Evolutionary conservation across 177 flowering plant genomes (phyloP).

Genomic region (Tripterygium wilfordii): DNA sequence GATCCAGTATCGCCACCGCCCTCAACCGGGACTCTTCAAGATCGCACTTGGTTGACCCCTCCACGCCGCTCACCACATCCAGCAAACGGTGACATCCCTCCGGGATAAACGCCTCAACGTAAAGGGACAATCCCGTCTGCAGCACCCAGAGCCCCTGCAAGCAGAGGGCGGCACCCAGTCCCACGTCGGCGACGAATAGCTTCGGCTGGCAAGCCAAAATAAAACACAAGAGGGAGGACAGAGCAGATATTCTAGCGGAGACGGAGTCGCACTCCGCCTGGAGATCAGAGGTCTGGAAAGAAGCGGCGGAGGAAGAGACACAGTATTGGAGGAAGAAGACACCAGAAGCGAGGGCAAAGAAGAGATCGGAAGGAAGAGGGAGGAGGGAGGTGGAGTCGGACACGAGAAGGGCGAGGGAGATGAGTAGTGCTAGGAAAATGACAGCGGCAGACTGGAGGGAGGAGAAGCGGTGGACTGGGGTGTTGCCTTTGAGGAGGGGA

Average conservation of each 20-base stretch:
- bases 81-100: conserved; percentile 85
- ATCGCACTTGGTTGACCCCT: conserved; percentile 92
- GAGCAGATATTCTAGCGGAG: conserved; percentile 48
- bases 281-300: conserved; percentile 61
- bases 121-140: conserved; percentile 79
- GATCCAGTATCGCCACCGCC: conserved; percentile 79
- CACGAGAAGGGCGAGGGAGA: conserved; percentile 56
- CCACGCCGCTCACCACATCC: conserved; percentile 81
- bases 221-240: conserved; percentile 43
- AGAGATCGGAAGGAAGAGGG: conserved; percentile 63
- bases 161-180: conserved; percentile 52
- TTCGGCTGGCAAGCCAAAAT: conserved; percentile 48
- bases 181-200: conserved; percentile 63
- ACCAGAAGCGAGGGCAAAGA: conserved; percentile 58
- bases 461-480: conserved; percentile 80
- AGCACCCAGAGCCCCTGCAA: conserved; percentile 83
- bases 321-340: conserved; percentile 52
- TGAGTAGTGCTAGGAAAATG: conserved; percentile 64
- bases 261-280: conserved; percentile 64
- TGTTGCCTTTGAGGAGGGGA: conserved; percentile 69
- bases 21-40: conserved; percentile 74
- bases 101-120: conserved; percentile 84
- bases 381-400: conserved; percentile 55
- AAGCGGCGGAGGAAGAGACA: conserved; percentile 43
- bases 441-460: conserved; percentile 70